phyloP scores from a whole-genome alignment of 2,329 filamentous ascomycete genomes.

The Capronia epimyces region DNA sequence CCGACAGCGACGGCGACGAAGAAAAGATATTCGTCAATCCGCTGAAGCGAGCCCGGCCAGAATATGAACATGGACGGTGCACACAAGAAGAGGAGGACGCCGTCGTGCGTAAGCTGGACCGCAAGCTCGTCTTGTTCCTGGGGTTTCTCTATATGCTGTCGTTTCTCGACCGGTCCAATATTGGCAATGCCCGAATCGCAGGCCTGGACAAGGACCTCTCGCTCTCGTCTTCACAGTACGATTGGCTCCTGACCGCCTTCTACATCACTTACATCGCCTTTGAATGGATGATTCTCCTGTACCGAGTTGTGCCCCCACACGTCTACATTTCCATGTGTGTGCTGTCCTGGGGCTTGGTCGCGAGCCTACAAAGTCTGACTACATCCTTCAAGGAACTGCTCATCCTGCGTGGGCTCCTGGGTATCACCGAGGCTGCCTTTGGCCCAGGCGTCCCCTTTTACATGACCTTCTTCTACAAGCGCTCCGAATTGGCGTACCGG shows the following conservation, averaged over 20 bases:
- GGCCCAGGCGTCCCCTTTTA: conserved; percentile 60
- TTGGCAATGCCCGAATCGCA: conserved; percentile 59
- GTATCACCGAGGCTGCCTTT: conserved; percentile 58
- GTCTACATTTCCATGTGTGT: conserved; percentile 59
- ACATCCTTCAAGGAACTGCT: conserved; percentile 51
- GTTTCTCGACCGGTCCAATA: conserved; percentile 77
- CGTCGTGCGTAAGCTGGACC: conserved; percentile 71
- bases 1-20: conserved; percentile 8
- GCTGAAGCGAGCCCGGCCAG: conserved; percentile 12
- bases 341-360: conserved; percentile 68
- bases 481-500: conserved; percentile 72
- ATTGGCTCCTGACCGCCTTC: conserved; percentile 58
- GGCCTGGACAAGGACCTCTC: conserved; percentile 51
- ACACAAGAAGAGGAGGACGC: conserved; percentile 63
- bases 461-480: conserved; percentile 57
- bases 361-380: conserved; percentile 56
- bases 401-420: conserved; percentile 42
- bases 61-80: conserved; percentile 60
- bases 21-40: conserved; percentile 11
- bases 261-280: conserved; percentile 61
- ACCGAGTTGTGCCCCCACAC: conserved; percentile 55
- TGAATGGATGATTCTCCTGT: conserved; percentile 62
- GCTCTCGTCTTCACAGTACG: conserved; percentile 53
- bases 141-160: conserved; percentile 76
- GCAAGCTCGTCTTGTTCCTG: conserved; percentile 71